Evolutionary conservation across 2,329 filamentous ascomycete genomes (phyloP).

Genomic region (Colletotrichum higginsianum): DNA sequence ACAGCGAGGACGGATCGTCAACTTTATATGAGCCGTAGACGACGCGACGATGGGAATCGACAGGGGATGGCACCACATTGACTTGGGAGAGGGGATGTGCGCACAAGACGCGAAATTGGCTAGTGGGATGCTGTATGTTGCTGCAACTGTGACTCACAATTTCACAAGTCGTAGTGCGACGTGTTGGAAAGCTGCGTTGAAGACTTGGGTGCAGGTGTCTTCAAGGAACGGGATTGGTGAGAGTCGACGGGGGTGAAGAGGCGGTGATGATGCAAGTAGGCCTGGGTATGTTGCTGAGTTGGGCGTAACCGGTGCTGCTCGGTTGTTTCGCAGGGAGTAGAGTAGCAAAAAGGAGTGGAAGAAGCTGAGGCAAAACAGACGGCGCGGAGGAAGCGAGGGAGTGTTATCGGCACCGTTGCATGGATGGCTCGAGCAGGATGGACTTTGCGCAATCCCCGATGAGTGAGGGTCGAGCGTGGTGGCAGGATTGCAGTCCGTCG

Average conservation of each 20-base stretch:
- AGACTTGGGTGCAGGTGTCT: slow-evolving; percentile 29
- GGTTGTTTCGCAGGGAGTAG: slow-evolving; percentile 50
- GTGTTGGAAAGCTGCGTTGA: slow-evolving; percentile 36
- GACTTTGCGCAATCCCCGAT: slow-evolving; percentile 33
- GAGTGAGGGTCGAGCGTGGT: slow-evolving; percentile 16
- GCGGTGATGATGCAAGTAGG: slow-evolving; percentile 45
- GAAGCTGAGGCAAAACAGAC: slow-evolving; percentile 46
- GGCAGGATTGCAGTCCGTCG: slow-evolving; percentile 1
- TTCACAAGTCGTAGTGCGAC: slow-evolving; percentile 40
- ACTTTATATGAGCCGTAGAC: slow-evolving; percentile 47
- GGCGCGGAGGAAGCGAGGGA: slow-evolving; percentile 45
- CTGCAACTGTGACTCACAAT: slow-evolving; percentile 44
- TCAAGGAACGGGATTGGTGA: slow-evolving; percentile 39
- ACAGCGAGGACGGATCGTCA: slow-evolving; percentile 43
- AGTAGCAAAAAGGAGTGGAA: slow-evolving; percentile 14
- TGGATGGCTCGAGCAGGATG: slow-evolving; percentile 33
- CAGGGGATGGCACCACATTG: slow-evolving; percentile 10
- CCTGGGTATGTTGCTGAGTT: slow-evolving; percentile 50
- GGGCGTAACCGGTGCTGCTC: slow-evolving; percentile 54
- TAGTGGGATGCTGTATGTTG: slow-evolving; percentile 35
- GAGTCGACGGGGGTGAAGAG: slow-evolving; percentile 42
- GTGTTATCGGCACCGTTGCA: slow-evolving; percentile 46
- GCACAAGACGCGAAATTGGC: slow-evolving; percentile 37
- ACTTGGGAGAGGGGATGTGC: slow-evolving; percentile 17
- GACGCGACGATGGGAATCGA: slow-evolving; percentile 45